These are phyloP conservation scores for Sugiyamaella mastotermitis DNA, from an alignment of 805 yeast species.

Conservation along the genomic window DNA sequence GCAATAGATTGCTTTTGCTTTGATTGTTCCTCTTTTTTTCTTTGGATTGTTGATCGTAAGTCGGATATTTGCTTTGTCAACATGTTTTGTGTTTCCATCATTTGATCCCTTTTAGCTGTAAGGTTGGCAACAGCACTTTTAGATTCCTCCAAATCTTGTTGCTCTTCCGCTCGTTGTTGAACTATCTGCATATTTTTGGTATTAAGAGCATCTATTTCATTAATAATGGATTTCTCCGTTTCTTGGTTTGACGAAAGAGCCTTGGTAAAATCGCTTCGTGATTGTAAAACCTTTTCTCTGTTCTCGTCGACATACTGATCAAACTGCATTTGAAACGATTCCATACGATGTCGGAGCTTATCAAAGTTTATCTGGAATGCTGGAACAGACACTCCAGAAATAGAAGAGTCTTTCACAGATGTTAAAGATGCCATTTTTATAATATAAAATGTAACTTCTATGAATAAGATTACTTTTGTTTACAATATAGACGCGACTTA, in stretches of 20 bases:
- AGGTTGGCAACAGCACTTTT: slow-evolving; percentile 22
- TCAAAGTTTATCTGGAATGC: slow-evolving; percentile 29
- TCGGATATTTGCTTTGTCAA: slow-evolving; percentile 28
- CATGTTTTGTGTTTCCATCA: slow-evolving; percentile 17
- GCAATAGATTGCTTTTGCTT: slow-evolving; percentile 31
- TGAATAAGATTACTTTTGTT: not conserved
- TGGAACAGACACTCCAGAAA: slow-evolving; percentile 15
- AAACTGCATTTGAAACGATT: slow-evolving; percentile 34
- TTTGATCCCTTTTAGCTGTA: slow-evolving; percentile 22
- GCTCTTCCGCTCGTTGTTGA: slow-evolving; percentile 19
- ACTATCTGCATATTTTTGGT: slow-evolving; percentile 17
- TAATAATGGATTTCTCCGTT: slow-evolving; percentile 26
- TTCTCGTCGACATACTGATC: slow-evolving; percentile 30
- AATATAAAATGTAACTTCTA: too few relatives aligned
- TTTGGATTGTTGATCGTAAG: slow-evolving; percentile 29
- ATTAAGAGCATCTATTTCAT: slow-evolving; percentile 26
- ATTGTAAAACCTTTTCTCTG: slow-evolving; percentile 27
- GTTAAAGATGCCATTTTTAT: not conserved
- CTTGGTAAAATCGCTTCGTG: slow-evolving; percentile 18
- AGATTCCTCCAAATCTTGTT: slow-evolving; percentile 23
- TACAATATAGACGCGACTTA: not conserved
- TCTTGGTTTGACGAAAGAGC: slow-evolving; percentile 16
- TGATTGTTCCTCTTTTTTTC: slow-evolving; percentile 29
- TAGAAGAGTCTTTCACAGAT: not conserved
- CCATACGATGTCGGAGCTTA: slow-evolving; percentile 34